Conservation (phyloP, 148 eudicot genomes). For the Rhododendron ovatum region DNA sequence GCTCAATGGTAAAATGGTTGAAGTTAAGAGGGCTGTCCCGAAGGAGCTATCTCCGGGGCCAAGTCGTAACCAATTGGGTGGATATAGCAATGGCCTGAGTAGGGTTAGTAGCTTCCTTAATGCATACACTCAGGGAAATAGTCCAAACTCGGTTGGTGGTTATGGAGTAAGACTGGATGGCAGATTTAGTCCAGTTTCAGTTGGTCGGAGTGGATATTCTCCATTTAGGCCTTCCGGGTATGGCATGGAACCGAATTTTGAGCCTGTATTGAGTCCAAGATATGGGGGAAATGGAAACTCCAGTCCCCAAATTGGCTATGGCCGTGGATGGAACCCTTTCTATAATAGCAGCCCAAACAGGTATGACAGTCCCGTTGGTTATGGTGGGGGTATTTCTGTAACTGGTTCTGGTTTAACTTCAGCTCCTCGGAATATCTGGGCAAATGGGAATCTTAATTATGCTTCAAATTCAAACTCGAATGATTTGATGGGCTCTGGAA, state of each 20-base stretch:
- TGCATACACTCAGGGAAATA: slow-evolving; percentile 56
- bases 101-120: slow-evolving; percentile 63
- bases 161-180: slow-evolving; percentile 76
- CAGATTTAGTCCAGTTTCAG: slow-evolving; percentile 56
- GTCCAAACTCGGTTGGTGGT: slow-evolving; percentile 47
- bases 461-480: slow-evolving; percentile 33
- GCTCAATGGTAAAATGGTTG: slow-evolving; percentile 95
- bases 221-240: slow-evolving; percentile 52
- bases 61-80: slow-evolving; percentile 51
- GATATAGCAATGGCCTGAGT: slow-evolving; percentile 45
- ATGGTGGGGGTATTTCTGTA: slow-evolving; percentile 48
- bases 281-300: slow-evolving; percentile 41
- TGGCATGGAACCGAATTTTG: slow-evolving; percentile 48
- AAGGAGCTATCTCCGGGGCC: slow-evolving; percentile 87
- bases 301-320: slow-evolving; percentile 45
- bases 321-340: slow-evolving; percentile 44
- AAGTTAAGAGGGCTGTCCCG: slow-evolving; percentile 95
- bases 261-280: slow-evolving; percentile 51
- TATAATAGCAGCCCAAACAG: slow-evolving; percentile 42
- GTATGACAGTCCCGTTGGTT: slow-evolving; percentile 40
- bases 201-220: slow-evolving; percentile 62
- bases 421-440: slow-evolving; percentile 61
- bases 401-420: slow-evolving; percentile 44
- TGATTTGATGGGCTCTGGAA: slow-evolving; percentile 42
- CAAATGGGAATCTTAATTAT: slow-evolving; percentile 46